These are phyloP conservation scores for Cryphonectria naterciae DNA, from an alignment of 2,329 filamentous ascomycete species.

Conservation along the genomic window DNA sequence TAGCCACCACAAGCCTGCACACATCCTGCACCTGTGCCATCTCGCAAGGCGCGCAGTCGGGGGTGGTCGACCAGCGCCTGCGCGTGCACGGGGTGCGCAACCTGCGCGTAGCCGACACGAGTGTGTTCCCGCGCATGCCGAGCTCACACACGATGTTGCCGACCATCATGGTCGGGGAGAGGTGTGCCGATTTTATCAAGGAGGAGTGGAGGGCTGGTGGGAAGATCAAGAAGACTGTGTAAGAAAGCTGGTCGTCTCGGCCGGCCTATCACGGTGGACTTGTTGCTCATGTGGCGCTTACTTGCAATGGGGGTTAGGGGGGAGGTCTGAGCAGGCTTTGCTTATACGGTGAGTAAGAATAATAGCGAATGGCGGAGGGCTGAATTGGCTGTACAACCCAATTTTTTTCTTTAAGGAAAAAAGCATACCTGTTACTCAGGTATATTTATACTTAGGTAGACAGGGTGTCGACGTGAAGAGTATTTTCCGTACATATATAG, in stretches of 20 bases:
- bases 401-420: too few relatives aligned
- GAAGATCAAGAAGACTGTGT: neutral
- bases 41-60: slow-evolving; percentile 30
- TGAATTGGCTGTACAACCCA: too few relatives aligned
- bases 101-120: slow-evolving; percentile 36
- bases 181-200: slow-evolving; percentile 39
- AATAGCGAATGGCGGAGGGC: too few relatives aligned
- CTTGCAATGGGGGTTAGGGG: too few relatives aligned
- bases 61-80: slow-evolving; percentile 36
- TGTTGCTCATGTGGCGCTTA: too few relatives aligned
- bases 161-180: slow-evolving; percentile 38
- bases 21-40: slow-evolving; percentile 48
- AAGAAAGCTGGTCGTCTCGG: neutral
- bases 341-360: too few relatives aligned
- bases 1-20: slow-evolving; percentile 38
- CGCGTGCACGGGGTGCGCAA: slow-evolving; percentile 33
- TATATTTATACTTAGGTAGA: too few relatives aligned
- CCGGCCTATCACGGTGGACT: too few relatives aligned
- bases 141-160: slow-evolving; percentile 38
- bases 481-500: too few relatives aligned
- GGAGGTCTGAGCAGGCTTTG: too few relatives aligned
- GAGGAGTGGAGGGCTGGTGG: neutral
- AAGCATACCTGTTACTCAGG: too few relatives aligned
- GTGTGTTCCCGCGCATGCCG: slow-evolving; percentile 38
- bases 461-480: too few relatives aligned